Percentiles rank a stretch among this genome's conserved stretches.
These are phyloP conservation scores for Coemansia sp. DNA, from an alignment of 192 early-diverging fungal genomes.

Conservation along the genomic window DNA sequence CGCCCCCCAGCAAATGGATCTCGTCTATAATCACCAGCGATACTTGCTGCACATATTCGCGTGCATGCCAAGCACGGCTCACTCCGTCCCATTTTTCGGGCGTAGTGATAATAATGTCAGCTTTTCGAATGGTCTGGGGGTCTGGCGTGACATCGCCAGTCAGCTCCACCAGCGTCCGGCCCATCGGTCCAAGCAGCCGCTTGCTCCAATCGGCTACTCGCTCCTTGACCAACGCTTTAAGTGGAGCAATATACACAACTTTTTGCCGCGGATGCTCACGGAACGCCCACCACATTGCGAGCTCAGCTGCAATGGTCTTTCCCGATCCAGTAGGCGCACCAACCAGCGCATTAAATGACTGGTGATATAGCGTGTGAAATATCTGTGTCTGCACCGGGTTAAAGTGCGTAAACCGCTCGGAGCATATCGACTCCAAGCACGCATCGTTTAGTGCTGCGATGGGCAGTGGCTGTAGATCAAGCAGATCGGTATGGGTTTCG, in stretches of 20 bases:
- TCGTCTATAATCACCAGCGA: conserved; percentile 96
- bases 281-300: conserved; percentile 94
- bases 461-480: conserved; percentile 90
- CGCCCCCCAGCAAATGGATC: conserved; percentile 95
- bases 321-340: conserved; percentile 98
- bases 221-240: conserved; percentile 97
- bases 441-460: conserved; percentile 79
- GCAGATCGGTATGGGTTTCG: conserved; percentile 84
- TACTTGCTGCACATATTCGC: conserved; percentile 84
- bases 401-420: conserved; percentile 86
- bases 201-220: conserved; percentile 84
- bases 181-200: conserved; percentile 69
- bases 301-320: conserved; percentile 94
- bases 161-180: conserved; percentile 84
- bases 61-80: conserved; percentile 86
- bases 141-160: conserved; percentile 97
- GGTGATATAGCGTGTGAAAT: conserved; percentile 94
- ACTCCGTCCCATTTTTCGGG: conserved; percentile 99
- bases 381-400: conserved; percentile 99
- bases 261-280: conserved; percentile 73
- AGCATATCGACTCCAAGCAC: conserved; percentile 82
- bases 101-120: conserved; percentile 97
- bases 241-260: conserved; percentile 96
- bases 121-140: conserved; percentile 73
- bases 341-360: conserved; percentile 79